These are phyloP conservation scores for Fusarium sp. DNA, from an alignment of 2,329 filamentous ascomycete genomes.

Conservation along the genomic window DNA sequence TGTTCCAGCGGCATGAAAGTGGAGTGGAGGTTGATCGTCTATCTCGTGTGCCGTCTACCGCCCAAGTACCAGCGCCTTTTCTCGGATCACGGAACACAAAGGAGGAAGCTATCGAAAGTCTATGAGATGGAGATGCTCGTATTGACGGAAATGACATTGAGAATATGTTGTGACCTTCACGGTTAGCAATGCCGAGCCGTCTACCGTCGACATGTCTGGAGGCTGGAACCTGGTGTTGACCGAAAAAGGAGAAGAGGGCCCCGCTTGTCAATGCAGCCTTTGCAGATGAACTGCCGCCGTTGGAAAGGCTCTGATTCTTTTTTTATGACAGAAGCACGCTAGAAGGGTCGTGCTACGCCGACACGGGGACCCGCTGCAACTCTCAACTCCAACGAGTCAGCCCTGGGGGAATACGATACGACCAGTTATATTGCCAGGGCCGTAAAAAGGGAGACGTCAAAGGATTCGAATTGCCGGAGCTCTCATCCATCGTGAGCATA, in stretches of 20 bases:
- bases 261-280: conserved; percentile 19
- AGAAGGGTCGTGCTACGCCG: conserved; percentile 1
- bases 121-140: not conserved
- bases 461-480: not conserved
- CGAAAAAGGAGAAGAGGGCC: conserved; percentile 11
- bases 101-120: not conserved
- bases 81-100: not conserved
- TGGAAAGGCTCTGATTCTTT: conserved; percentile 20
- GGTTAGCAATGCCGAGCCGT: conserved; percentile 7
- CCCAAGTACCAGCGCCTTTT: not conserved
- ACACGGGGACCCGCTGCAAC: conserved; percentile 1
- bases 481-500: not conserved
- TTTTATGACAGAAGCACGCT: conserved; percentile 24
- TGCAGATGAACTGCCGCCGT: conserved; percentile 28
- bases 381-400: conserved; percentile 1
- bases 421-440: conserved; percentile 2
- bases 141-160: conserved; percentile 19
- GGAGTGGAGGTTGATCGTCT: not conserved
- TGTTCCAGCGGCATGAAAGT: not conserved
- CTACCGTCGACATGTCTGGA: not conserved
- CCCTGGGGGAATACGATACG: conserved; percentile 7
- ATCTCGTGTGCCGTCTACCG: conserved; percentile 2
- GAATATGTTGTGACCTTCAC: not conserved
- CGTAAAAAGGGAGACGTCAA: not conserved
- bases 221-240: not conserved